Base-by-base conservation (phyloP, 2,329 filamentous ascomycete genomes). In the Hypoxylon sp. region DNA sequence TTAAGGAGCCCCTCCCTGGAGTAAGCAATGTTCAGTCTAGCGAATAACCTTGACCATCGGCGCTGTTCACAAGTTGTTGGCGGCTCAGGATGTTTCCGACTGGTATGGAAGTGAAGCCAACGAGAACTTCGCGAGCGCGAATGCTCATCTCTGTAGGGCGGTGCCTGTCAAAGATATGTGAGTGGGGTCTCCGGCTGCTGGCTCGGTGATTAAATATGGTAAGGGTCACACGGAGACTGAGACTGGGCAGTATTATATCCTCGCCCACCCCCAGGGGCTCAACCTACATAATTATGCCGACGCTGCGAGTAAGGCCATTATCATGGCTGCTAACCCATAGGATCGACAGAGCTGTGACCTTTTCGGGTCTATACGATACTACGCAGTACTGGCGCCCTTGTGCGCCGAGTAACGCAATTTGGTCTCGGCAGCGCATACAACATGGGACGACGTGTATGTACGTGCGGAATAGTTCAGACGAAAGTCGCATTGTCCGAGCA, bases 171-270 rank as follows among this genome's bases (percentile, higher is more conserved):
- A 18, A 40, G 24, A 57, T 50, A 52, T 42, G 26, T 40, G 51
- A n/a, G 51, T 55, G 57, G 56, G 42, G 53, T 36, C n/a, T 55
- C 36, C 20, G 9, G 48, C 30, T 46, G 40, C 12, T 51, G 20
- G 20, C 52, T 65, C 66, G 62, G 66, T 66, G 55, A 61, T 59
- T 68, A 68, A 64, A 68, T 61, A 66, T 68, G 66, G 66, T 51
- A 61, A 64, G 46, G 30, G 22, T n/a, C 30, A 26, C 52, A 36
- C 48, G 50, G 50, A 59, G 40, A 18, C 8, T 32, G 50, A 59
- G 32, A 18, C 8, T 32, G 24, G 26, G 32, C 50, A 20, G 38
- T 40, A 46, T 16, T 48, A 55, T 61, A 44, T 42, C 59, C 20
- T 51, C 30, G 16, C 36, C 30, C 28, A 30, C 18, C 7, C 14